Conservation (phyloP, 768 basidiomycete species). For the Lepiota venenata region DNA sequence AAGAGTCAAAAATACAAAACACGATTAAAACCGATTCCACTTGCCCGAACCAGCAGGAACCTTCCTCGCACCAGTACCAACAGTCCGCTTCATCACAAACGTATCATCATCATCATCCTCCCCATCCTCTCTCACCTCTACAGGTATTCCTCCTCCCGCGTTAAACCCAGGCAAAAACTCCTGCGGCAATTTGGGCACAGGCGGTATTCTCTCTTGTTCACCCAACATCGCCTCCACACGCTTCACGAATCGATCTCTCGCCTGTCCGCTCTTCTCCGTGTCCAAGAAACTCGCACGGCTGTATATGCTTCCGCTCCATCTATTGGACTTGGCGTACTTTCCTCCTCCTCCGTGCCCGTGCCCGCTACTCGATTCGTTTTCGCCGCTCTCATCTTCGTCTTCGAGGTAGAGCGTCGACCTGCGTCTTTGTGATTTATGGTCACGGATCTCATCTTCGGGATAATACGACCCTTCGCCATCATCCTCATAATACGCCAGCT, state of each 20-base stretch:
- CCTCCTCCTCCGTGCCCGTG: neutral
- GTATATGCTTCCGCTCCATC: constrained; percentile 46
- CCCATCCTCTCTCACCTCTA: neutral
- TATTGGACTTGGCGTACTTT: constrained; percentile 19
- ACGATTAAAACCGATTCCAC: neutral
- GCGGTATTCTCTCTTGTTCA: constrained; percentile 27
- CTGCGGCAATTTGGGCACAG: constrained; percentile 19
- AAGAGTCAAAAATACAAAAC: neutral
- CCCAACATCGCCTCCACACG: constrained; percentile 53
- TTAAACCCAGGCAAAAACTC: constrained; percentile 11
- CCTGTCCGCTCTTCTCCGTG: constrained; percentile 45
- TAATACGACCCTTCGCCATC: constrained; percentile 7
- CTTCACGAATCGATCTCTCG: constrained; percentile 45
- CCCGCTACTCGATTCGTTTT: constrained; percentile 7
- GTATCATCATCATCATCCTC: neutral
- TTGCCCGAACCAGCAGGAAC: constrained; percentile 8
- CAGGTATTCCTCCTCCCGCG: neutral
- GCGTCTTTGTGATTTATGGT: neutral
- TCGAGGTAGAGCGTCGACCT: constrained; percentile 3
- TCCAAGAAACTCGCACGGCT: constrained; percentile 53
- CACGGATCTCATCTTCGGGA: constrained; percentile 1
- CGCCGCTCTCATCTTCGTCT: neutral
- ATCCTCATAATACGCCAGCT: neutral
- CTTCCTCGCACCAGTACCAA: constrained; percentile 6
- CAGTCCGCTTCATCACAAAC: constrained; percentile 4